Evolutionary conservation across 2,329 filamentous ascomycete species (phyloP), one percentile per base, ranked within the genome.

Genomic region (Trichoderma sp.): DNA sequence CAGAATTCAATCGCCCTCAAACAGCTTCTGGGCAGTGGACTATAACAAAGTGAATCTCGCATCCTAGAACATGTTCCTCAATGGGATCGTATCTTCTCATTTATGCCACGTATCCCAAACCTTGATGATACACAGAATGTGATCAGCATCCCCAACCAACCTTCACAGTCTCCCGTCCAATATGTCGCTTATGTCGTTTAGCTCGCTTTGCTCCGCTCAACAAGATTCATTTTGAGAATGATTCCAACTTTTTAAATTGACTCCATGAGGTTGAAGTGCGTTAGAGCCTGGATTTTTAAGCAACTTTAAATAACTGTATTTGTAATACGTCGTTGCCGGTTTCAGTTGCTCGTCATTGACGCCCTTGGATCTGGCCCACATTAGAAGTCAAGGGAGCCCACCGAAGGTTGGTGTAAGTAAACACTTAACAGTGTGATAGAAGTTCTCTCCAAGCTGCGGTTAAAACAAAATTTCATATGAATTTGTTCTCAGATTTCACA

Each of bases 71-170:
- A 24, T 24, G 24, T 24, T 24, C 3, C 24, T 24, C 24, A 24
- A 24, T 24, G 24, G 24, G 24, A 24, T 24, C 24, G 3, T 24
- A 24, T 24, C 24, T 24, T 24, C 24, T 24, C 24, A 24, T 2
- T 24, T 24, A 24, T 24, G 24, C 18, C 18, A 47, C 43, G 43
- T 21, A 47, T n/a, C 15, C 8, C n/a, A 47, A 47, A 47, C 4
- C 18, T 47, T 8, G 5, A 47, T n/a, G 43, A 21, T 47, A n/a
- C 18, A 47, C 8, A 1, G 7, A n/a, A n/a, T 5, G 8, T 21
- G 18, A 47, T 47, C 18, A 4, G 0, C 8, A 5, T 47, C n/a
- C 4, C 1, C 18, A 47, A 18, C 1, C 3, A 21, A 0, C 8
- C 7, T 43, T 18, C 39, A 43, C 18, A 18, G 3, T 3, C 18